Conservation (phyloP, 116 monocot species). For the Papilionanthe hybrid region DNA sequence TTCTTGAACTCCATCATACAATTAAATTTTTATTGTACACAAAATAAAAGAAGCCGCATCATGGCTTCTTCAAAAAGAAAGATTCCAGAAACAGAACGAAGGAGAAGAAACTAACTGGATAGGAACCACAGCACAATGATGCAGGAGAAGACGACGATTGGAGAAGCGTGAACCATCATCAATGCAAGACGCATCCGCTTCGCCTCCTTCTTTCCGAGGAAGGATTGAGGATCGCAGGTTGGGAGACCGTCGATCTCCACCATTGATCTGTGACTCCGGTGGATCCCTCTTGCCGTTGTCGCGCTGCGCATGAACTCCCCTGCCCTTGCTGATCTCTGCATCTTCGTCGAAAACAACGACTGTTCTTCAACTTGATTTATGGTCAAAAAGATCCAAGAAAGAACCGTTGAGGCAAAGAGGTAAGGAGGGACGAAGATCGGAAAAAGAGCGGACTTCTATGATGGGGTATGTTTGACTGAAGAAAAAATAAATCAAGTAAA, state of each 20-base stretch:
- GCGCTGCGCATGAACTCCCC: background rate
- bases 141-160: background rate
- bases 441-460: no score
- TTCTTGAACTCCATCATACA: no score
- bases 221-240: background rate
- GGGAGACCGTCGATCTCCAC: background rate
- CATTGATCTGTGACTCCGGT: background rate
- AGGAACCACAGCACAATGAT: background rate
- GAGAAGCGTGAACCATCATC: background rate
- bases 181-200: background rate
- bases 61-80: background rate
- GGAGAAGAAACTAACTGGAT: background rate
- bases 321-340: background rate
- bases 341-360: background rate
- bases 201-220: constrained; percentile 5
- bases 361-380: no score
- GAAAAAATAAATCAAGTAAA: no score
- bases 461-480: no score
- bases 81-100: background rate
- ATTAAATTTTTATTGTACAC: no score
- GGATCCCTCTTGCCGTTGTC: background rate
- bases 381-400: no score
- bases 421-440: no score
- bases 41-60: no score
- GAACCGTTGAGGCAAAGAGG: no score